Conservation (phyloP, 257 asterid species). For the Solanum pimpinellifolium region DNA sequence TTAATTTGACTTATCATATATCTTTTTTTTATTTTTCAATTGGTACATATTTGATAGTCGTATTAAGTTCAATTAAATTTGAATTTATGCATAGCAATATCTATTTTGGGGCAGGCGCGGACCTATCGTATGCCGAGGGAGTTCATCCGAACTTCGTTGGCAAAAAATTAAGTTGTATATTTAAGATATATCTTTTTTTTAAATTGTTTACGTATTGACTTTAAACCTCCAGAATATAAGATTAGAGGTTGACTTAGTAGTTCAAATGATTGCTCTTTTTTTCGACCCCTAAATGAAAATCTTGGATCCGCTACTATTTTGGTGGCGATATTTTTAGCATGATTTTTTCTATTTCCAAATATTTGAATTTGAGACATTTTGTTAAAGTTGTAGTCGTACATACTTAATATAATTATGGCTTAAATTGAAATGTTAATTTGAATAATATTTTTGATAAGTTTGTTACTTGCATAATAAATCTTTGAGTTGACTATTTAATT, state of each 20-base stretch:
- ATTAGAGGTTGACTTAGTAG: too few relatives aligned
- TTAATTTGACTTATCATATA: too few relatives aligned
- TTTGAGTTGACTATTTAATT: neutral
- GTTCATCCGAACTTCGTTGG: too few relatives aligned
- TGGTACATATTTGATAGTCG: neutral
- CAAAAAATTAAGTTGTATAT: too few relatives aligned
- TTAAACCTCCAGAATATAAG: too few relatives aligned
- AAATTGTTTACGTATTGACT: too few relatives aligned
- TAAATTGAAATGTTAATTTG: neutral
- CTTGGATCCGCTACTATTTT: neutral
- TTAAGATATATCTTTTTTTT: too few relatives aligned
- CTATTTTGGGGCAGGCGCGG: neutral
- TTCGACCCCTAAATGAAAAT: too few relatives aligned
- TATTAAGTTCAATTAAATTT: neutral
- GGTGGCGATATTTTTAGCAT: neutral
- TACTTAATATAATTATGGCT: neutral
- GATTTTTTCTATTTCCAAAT: neutral
- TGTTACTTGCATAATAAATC: neutral
- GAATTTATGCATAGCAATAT: neutral
- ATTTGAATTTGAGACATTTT: neutral
- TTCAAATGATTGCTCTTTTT: too few relatives aligned
- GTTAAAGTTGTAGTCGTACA: neutral
- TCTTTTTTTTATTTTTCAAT: too few relatives aligned
- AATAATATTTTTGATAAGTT: neutral
- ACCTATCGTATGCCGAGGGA: too few relatives aligned